phyloP scores from a whole-genome alignment of 2,329 filamentous ascomycete species.

The Canariomyces notabilis region DNA sequence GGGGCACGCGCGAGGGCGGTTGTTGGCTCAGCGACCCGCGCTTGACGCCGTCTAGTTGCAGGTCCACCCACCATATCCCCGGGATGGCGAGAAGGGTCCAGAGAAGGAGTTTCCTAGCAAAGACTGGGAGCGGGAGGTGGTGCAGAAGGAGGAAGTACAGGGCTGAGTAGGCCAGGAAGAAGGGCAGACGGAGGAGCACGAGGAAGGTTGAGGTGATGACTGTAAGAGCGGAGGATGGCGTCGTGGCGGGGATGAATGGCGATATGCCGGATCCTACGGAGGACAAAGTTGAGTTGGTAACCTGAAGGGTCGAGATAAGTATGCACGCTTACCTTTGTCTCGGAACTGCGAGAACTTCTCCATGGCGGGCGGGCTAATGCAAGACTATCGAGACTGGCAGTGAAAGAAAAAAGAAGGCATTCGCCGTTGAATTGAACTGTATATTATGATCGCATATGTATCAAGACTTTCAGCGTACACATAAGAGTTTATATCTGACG shows the following conservation, averaged over 20 bases:
- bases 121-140: constrained; percentile 63
- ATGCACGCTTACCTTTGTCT: constrained; percentile 63
- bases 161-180: constrained; percentile 63
- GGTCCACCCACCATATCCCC: constrained; percentile 95
- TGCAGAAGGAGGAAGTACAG: constrained; percentile 78
- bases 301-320: background rate
- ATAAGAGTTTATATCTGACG: background rate
- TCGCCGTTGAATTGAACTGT: too few species aligned
- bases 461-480: background rate
- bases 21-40: constrained; percentile 79
- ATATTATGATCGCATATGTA: background rate
- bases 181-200: constrained; percentile 73
- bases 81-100: constrained; percentile 86
- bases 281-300: background rate
- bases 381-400: background rate
- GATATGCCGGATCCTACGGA: constrained; percentile 85
- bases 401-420: background rate
- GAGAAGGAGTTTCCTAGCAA: constrained; percentile 72
- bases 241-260: constrained; percentile 81
- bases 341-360: constrained; percentile 94
- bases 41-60: constrained; percentile 96
- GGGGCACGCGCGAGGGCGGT: constrained; percentile 68
- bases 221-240: constrained; percentile 57
- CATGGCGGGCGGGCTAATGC: constrained; percentile 49
- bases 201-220: constrained; percentile 63